Evolutionary conservation across 1,139 yeast genomes (phyloP), one percentile per base, ranked within the genome.

Genomic region (Yamadazyma atlantica): DNA sequence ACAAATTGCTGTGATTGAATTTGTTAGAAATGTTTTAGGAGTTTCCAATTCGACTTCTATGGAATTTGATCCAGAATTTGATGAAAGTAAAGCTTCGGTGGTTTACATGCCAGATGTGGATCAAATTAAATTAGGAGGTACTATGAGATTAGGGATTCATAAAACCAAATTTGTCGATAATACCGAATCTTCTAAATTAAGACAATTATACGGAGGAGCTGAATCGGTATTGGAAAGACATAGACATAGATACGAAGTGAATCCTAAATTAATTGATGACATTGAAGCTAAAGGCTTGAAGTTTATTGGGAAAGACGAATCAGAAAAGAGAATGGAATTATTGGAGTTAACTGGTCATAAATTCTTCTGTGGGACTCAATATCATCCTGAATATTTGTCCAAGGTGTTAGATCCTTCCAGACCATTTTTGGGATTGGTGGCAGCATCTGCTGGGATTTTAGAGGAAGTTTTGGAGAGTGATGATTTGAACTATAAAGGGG

Each of bases 61-160:
- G 67, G 99, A 94, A 67, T 86, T 90, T 54, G 81, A 79, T 52
- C 81, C 85, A 32, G 65, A 73, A 23, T 62, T 78, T 37, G 64
- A 72, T 25, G 88, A 85, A 49, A 80, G 72, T 7, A 73, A 75
- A 32, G 88, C 94, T 30, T 81, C 90, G 35, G 95, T 94, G 45
- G 89, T 94, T 36, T 92, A 87, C 72, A 94, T 94, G 98, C 98
- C 99, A 34, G 98, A 94, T 64, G 90, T 92, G 45, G 95, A 89
- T 66, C 94, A 89, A 71, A 82, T 86, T 49, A 89, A 88, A 60
- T 78, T 94, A 70, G 99, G 99, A 48, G 99, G 99, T 53, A 92
- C 97, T 40, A 94, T 94, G 99, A 83, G 99, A 73, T 78, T 94
- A 53, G 99, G 99, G 55, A 75, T 88, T 48, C 88, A 96, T 64